Conservation (phyloP, 73 alveolate species). For the Durusdinium trenchii region DNA sequence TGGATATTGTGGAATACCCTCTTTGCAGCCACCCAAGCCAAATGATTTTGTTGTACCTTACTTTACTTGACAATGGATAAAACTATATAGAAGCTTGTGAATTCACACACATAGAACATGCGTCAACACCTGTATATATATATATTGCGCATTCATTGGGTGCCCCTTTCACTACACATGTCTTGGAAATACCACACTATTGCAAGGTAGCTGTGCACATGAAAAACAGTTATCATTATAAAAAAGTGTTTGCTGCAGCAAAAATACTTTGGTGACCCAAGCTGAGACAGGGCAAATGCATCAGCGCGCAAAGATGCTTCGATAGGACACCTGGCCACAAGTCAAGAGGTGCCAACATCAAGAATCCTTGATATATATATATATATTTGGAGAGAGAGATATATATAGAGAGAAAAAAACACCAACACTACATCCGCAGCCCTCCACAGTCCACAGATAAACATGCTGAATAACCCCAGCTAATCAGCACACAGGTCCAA, state of each 20-base stretch:
- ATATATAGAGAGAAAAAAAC: neutral
- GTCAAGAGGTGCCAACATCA: neutral
- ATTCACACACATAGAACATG: neutral
- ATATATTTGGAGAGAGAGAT: neutral
- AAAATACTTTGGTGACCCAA: neutral
- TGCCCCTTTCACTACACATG: neutral
- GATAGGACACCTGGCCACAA: neutral
- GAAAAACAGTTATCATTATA: neutral
- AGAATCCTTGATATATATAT: neutral
- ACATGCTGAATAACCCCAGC: neutral
- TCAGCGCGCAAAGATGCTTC: neutral
- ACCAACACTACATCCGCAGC: too few relatives aligned
- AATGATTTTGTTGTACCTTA: neutral
- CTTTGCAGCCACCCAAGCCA: constrained; percentile 23
- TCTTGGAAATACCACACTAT: neutral
- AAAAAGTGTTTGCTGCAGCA: neutral
- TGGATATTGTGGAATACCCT: neutral
- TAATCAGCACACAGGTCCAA: neutral
- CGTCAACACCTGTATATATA: neutral
- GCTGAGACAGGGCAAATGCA: neutral
- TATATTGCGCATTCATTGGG: neutral
- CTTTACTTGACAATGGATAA: neutral
- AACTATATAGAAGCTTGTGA: neutral
- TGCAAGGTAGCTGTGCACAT: neutral
- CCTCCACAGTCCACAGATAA: too few relatives aligned